Evolutionary conservation across 1,284 basidiomycete species (phyloP).

Genomic region (Boletellus dicymbophilus): DNA sequence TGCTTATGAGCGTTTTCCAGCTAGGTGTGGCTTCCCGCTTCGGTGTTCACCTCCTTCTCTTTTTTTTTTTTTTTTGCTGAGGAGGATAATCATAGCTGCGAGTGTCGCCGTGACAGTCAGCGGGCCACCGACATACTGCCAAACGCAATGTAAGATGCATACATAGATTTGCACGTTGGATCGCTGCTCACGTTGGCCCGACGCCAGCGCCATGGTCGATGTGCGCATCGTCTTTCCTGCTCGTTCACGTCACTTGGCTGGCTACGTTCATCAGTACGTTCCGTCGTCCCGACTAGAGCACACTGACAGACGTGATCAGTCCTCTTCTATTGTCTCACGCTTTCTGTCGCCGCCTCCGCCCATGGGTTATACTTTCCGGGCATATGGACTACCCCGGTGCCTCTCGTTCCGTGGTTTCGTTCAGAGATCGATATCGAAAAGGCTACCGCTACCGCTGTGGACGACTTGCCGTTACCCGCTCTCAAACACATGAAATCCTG

Average conservation of each 20-base stretch:
- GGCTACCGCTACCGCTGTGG: slow-evolving; percentile 4
- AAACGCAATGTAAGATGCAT: slow-evolving; percentile 35
- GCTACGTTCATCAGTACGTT: slow-evolving; percentile 51
- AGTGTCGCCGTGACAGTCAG: slow-evolving; percentile 48
- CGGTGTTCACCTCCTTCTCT: too few species aligned
- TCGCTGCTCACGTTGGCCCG: slow-evolving; percentile 4
- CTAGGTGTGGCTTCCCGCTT: slow-evolving; percentile 44
- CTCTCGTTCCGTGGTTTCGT: slow-evolving; percentile 59
- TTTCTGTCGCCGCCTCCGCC: slow-evolving; percentile 45
- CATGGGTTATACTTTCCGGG: slow-evolving; percentile 44
- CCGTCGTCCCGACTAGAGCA: background rate
- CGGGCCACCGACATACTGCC: slow-evolving; percentile 41
- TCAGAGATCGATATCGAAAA: slow-evolving; percentile 2
- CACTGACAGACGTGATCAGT: slow-evolving; percentile 37
- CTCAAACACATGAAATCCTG: slow-evolving; percentile 9
- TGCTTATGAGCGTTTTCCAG: slow-evolving; percentile 46
- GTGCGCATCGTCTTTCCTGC: slow-evolving; percentile 53
- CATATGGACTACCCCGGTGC: slow-evolving; percentile 54
- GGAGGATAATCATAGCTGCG: slow-evolving; percentile 40
- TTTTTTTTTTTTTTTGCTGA: background rate
- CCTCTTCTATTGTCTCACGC: slow-evolving; percentile 53
- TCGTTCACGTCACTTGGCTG: slow-evolving; percentile 57
- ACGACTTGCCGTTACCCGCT: slow-evolving; percentile 4
- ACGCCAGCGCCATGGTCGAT: slow-evolving; percentile 41
- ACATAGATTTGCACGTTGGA: background rate